Percentiles rank a stretch among this genome's conserved stretches.
Evolutionary conservation across 2,329 filamentous ascomycete species (phyloP).

Genomic region (Tolypocladium capitatum): DNA sequence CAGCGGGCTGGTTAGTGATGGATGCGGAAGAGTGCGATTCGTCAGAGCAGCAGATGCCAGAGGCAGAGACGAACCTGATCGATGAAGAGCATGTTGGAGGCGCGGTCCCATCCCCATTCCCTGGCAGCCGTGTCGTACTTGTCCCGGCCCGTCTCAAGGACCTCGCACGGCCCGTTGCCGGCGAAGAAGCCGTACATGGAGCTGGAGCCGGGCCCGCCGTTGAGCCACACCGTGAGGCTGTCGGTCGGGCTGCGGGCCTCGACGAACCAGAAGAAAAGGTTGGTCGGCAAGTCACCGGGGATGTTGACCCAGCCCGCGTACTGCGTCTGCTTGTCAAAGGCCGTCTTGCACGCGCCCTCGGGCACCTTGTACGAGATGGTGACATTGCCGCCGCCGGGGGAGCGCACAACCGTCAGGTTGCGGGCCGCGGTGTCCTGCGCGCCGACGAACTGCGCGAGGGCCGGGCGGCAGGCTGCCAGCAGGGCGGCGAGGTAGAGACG

Average conservation of each 20-base stretch:
- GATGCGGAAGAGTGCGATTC: background rate
- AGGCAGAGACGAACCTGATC: slow-evolving; percentile 29
- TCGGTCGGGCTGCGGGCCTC: slow-evolving; percentile 29
- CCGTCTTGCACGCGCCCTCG: slow-evolving; percentile 49
- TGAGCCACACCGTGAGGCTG: slow-evolving; percentile 46
- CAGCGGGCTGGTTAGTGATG: background rate
- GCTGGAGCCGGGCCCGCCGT: slow-evolving; percentile 52
- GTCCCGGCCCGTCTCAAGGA: slow-evolving; percentile 32
- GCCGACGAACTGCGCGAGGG: slow-evolving; percentile 21
- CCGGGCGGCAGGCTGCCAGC: slow-evolving; percentile 5
- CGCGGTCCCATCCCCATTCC: slow-evolving; percentile 53
- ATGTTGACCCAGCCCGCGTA: slow-evolving; percentile 58
- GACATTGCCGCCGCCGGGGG: slow-evolving; percentile 49
- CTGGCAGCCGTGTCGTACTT: slow-evolving; percentile 41
- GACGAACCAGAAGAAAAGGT: slow-evolving; percentile 39
- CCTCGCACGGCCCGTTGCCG: slow-evolving; percentile 42
- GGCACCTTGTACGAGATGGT: slow-evolving; percentile 55
- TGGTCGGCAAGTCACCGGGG: slow-evolving; percentile 39
- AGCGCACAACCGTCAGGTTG: slow-evolving; percentile 43
- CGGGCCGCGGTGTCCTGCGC: slow-evolving; percentile 14
- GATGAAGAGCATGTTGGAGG: slow-evolving; percentile 42
- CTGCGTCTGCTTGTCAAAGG: slow-evolving; percentile 51
- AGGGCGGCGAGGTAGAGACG: slow-evolving; percentile 7
- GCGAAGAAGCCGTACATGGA: slow-evolving; percentile 52
- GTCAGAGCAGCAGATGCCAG: background rate